A percentile compares a stretch with the other conserved stretches of the same genome.
Conservation (phyloP, 371 early-diverging fungal species). For the Mortierella sp. region DNA sequence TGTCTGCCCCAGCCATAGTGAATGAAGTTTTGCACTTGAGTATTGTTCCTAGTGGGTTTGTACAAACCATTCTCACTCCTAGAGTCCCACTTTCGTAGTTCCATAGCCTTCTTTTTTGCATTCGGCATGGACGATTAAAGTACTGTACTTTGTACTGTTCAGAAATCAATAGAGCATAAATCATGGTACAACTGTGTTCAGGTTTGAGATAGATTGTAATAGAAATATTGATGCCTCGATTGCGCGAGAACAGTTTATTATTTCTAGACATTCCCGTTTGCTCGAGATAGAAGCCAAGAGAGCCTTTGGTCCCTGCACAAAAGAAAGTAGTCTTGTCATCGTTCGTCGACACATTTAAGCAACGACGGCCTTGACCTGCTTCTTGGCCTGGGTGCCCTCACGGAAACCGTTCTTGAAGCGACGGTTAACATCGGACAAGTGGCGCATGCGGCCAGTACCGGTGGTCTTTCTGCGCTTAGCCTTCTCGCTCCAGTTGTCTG, state of each 20-base stretch:
- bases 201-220: not conserved
- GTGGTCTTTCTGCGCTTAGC: constrained; percentile 98
- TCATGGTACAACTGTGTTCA: no score
- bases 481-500: constrained; percentile 97
- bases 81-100: no score
- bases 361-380: constrained; percentile 63
- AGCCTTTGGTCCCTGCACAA: not conserved
- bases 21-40: no score
- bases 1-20: no score
- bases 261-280: constrained; percentile 13
- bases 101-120: no score
- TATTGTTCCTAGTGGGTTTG: no score
- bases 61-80: no score
- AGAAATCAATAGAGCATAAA: not conserved
- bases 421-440: constrained; percentile 93
- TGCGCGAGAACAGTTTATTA: constrained; percentile 6
- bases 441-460: constrained; percentile 98
- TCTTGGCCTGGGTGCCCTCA: constrained; percentile 81
- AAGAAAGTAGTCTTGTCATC: constrained; percentile 7
- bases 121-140: no score
- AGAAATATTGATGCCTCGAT: constrained; percentile 7
- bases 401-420: constrained; percentile 99
- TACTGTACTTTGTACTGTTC: no score
- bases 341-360: constrained; percentile 51
- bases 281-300: constrained; percentile 9